phyloP scores from a whole-genome alignment of 306 rosid species.

The Nissolia schottii region DNA sequence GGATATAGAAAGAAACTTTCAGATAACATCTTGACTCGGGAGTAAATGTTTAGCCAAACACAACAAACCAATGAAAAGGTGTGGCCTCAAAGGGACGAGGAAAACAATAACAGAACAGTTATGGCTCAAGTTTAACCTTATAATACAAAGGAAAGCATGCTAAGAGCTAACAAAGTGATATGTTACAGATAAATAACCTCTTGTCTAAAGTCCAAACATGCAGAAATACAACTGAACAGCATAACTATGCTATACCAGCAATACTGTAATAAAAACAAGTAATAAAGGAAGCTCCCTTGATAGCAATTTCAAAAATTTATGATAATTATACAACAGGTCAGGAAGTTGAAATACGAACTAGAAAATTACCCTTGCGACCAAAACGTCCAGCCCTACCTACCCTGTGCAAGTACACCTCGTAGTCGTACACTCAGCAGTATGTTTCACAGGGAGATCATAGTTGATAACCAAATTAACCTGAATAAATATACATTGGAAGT shows the following conservation, averaged over 20 bases:
- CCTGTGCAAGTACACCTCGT: constrained; percentile 80
- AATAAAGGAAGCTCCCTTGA: background rate
- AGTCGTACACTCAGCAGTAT: constrained; percentile 38
- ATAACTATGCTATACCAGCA: background rate
- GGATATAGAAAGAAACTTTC: background rate
- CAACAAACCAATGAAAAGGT: background rate
- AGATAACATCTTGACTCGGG: background rate
- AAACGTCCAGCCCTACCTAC: constrained; percentile 93
- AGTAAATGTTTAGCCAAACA: background rate
- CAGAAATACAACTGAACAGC: background rate
- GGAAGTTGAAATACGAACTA: background rate
- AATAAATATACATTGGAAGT: constrained; percentile 6
- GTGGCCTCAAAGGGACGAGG: background rate
- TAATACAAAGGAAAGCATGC: background rate
- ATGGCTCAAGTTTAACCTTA: background rate
- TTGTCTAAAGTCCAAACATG: background rate
- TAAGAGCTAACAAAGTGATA: background rate
- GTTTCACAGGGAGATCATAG: constrained; percentile 72
- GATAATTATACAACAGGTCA: background rate
- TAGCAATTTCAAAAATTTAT: background rate
- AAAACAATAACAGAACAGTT: background rate
- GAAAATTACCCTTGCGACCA: constrained; percentile 77
- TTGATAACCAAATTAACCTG: constrained; percentile 82
- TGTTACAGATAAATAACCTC: background rate
- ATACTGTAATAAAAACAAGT: background rate